Evolutionary conservation across 148 eudicot species (phyloP), one percentile per base, ranked within the genome.

Genomic region (Pharnaceum exiguum): DNA sequence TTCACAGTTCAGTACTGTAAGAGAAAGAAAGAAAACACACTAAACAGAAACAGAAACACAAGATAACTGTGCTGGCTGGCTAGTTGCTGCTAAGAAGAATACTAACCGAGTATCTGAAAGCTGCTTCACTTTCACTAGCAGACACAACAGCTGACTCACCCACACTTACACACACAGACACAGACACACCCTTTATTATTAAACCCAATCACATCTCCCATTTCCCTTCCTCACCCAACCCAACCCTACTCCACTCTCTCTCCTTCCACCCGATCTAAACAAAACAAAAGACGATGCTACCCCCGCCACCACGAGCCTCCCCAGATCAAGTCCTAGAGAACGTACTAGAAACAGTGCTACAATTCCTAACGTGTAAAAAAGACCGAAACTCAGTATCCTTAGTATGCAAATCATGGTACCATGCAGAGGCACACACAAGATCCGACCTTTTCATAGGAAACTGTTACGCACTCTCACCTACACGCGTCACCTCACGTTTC

Each of bases 291-390:
- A n/a, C n/a, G n/a, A n/a, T n/a, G n/a, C n/a, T 68, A 55, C 47
- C 25, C 35, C 28, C 5, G 17, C 16, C 60, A 68, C 66, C 23
- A 10, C 8, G 53, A 82, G 16, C 82, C 86, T 63, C 60, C 40
- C 84, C 87, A 28, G 90, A 84, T 72, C 83, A 87, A 32, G 83
- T 84, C 0, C 69, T 87, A 13, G 95, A 87, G 66, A 87, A 87
- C 75, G 96, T 88, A 0, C 72, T 88, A 0, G 96, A 88, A 13
- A 77, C 73, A 74, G 89, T 88, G 1, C 80, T 88, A 17, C 69
- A 68, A 33, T 76, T 75, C 78, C 70, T 88, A 3, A 82, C 86
- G 0, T 51, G 55, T 10, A 77, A 82, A 28, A 68, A 63, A 0
- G 91, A 88, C 69, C 77, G 91, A 1, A 82, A 77, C 91, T 49